Conservation (phyloP, 2,329 filamentous ascomycete genomes). For the Cladorrhinum sp. region DNA sequence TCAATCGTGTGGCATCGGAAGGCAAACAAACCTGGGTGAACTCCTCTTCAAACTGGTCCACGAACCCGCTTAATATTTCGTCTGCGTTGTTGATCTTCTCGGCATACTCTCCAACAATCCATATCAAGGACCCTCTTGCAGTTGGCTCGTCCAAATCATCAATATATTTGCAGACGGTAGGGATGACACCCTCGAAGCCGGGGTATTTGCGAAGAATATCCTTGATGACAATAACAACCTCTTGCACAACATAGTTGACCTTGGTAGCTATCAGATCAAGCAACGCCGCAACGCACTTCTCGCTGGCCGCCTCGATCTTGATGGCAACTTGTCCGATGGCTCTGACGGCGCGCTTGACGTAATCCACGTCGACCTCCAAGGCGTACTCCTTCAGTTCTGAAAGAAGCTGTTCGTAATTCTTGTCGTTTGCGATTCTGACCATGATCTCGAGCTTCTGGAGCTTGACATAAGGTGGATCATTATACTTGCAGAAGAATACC, state of each 20-base stretch:
- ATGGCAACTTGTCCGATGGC: slow-evolving; percentile 98
- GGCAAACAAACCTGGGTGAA: slow-evolving; percentile 73
- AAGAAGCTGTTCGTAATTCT: slow-evolving; percentile 90
- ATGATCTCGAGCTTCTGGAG: slow-evolving; percentile 98
- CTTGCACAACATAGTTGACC: slow-evolving; percentile 98
- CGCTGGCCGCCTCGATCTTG: slow-evolving; percentile 93
- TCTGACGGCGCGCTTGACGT: slow-evolving; percentile 88
- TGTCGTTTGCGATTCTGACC: slow-evolving; percentile 97
- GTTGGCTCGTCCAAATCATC: slow-evolving; percentile 95
- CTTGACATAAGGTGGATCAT: slow-evolving; percentile 98
- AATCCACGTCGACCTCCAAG: slow-evolving; percentile 98
- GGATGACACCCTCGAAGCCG: slow-evolving; percentile 96
- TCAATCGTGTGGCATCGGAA: not conserved
- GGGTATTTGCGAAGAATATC: slow-evolving; percentile 97
- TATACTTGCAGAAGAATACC: slow-evolving; percentile 99
- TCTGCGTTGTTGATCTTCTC: slow-evolving; percentile 99
- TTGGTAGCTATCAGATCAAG: slow-evolving; percentile 95
- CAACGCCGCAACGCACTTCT: slow-evolving; percentile 91
- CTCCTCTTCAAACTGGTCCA: slow-evolving; percentile 92
- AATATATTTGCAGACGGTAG: slow-evolving; percentile 91
- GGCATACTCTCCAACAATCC: slow-evolving; percentile 98
- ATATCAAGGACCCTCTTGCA: slow-evolving; percentile 86
- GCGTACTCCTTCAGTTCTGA: slow-evolving; percentile 97
- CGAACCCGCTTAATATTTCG: slow-evolving; percentile 86
- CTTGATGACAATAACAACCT: slow-evolving; percentile 98